These are phyloP conservation scores for Cucumis variabilis DNA, from an alignment of 331 rosid genomes.

Conservation along the genomic window DNA sequence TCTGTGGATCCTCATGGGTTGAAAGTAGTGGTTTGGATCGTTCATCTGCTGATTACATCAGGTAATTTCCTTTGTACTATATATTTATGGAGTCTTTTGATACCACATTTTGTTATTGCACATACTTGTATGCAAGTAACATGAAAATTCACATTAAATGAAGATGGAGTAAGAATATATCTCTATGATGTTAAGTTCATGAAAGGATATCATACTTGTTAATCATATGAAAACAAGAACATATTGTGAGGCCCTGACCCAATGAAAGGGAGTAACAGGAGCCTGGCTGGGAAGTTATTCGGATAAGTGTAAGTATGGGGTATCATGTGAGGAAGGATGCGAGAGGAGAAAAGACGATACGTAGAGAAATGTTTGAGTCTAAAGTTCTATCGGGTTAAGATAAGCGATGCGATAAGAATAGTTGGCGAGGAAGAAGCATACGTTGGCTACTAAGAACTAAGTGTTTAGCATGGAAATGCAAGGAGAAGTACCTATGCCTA, in stretches of 20 bases:
- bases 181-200: not conserved
- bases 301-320: too few relatives aligned
- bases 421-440: too few relatives aligned
- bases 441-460: too few relatives aligned
- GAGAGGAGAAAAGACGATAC: too few relatives aligned
- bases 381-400: too few relatives aligned
- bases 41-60: slow-evolving; percentile 95
- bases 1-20: slow-evolving; percentile 90
- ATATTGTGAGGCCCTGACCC: not conserved
- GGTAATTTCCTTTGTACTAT: slow-evolving; percentile 54
- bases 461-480: too few relatives aligned
- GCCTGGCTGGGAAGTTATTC: too few relatives aligned
- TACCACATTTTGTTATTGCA: slow-evolving; percentile 9
- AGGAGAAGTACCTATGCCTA: too few relatives aligned
- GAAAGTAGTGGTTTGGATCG: slow-evolving; percentile 94
- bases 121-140: not conserved
- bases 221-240: not conserved
- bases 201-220: not conserved
- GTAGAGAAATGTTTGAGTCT: too few relatives aligned
- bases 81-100: not conserved
- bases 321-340: too few relatives aligned
- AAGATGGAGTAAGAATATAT: slow-evolving; percentile 10
- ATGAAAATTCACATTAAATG: not conserved
- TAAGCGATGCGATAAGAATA: too few relatives aligned
- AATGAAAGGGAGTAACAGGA: too few relatives aligned